These are phyloP conservation scores for Trametes coccinea DNA, from an alignment of 768 basidiomycete species.

Conservation along the genomic window DNA sequence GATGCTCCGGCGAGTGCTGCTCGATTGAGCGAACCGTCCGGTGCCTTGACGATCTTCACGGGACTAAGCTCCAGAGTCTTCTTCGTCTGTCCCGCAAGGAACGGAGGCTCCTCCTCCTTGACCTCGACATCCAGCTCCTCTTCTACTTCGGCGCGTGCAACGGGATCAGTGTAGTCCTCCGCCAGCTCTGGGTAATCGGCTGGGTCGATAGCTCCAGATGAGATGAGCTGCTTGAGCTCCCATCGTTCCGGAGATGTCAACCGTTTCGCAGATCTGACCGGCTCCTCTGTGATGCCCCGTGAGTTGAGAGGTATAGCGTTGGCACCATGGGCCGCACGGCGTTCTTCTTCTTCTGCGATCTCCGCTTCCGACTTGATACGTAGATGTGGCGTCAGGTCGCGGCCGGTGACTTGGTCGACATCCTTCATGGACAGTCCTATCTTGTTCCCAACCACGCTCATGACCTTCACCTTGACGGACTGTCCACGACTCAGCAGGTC, in stretches of 20 bases:
- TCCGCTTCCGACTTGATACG: conserved; percentile 94
- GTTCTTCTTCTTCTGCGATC: conserved; percentile 74
- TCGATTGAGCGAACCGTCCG: conserved; percentile 94
- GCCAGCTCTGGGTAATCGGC: conserved; percentile 94
- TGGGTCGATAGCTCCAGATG: conserved; percentile 88
- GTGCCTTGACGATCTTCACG: conserved; percentile 97
- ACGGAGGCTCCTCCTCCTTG: conserved; percentile 94
- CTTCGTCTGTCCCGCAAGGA: conserved; percentile 95
- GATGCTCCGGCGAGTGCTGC: conserved; percentile 94
- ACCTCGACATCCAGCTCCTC: conserved; percentile 98
- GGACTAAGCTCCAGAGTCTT: conserved; percentile 93
- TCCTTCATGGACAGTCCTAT: conserved; percentile 96
- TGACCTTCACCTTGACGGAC: conserved; percentile 92
- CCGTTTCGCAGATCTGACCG: conserved; percentile 79
- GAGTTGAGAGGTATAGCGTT: conserved; percentile 82
- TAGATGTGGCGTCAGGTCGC: conserved; percentile 92
- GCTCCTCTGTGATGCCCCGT: conserved; percentile 44
- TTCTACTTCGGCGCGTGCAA: conserved; percentile 83
- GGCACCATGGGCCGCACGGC: conserved; percentile 67
- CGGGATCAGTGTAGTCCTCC: conserved; percentile 77
- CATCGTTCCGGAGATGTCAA: conserved; percentile 96
- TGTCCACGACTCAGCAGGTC: conserved; percentile 88
- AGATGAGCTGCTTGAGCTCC: conserved; percentile 99
- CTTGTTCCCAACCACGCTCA: conserved; percentile 83
- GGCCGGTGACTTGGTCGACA: conserved; percentile 88